A percentile compares a stretch with the other conserved stretches of the same genome.
These are phyloP conservation scores for Chalciporus chontae DNA, from an alignment of 768 basidiomycete species.

Conservation along the genomic window DNA sequence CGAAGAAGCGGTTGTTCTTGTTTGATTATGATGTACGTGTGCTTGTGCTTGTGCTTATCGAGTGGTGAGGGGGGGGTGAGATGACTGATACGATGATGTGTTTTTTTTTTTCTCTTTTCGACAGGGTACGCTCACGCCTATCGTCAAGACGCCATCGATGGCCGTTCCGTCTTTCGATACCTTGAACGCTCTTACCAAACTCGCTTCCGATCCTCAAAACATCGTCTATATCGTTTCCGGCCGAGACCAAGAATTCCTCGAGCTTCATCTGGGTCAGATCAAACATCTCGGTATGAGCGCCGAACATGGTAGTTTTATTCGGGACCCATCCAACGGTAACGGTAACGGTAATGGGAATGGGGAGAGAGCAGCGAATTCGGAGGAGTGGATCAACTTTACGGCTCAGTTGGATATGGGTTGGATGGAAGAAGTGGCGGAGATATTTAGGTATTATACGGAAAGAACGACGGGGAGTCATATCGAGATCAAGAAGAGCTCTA, in stretches of 20 bases:
- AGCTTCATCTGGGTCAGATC: slow-evolving; percentile 86
- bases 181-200: slow-evolving; percentile 65
- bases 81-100: not conserved
- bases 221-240: slow-evolving; percentile 97
- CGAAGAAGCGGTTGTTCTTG: slow-evolving; percentile 83
- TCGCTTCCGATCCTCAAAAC: slow-evolving; percentile 81
- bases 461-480: slow-evolving; percentile 95
- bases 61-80: not conserved
- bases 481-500: slow-evolving; percentile 94
- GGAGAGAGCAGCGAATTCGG: not conserved
- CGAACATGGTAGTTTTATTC: slow-evolving; percentile 93
- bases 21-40: slow-evolving; percentile 91
- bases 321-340: slow-evolving; percentile 52
- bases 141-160: slow-evolving; percentile 90
- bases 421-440: slow-evolving; percentile 94
- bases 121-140: slow-evolving; percentile 93
- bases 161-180: slow-evolving; percentile 77
- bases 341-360: slow-evolving; percentile 13
- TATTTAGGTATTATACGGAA: slow-evolving; percentile 96
- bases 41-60: not conserved
- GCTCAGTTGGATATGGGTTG: slow-evolving; percentile 92
- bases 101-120: too few species aligned
- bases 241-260: slow-evolving; percentile 89
- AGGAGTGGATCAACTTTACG: slow-evolving; percentile 86
- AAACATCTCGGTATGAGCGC: slow-evolving; percentile 84